A percentile compares a stretch with the other conserved stretches of the same genome.
phyloP scores from a whole-genome alignment of 768 basidiomycete species.

The Russula compacta region DNA sequence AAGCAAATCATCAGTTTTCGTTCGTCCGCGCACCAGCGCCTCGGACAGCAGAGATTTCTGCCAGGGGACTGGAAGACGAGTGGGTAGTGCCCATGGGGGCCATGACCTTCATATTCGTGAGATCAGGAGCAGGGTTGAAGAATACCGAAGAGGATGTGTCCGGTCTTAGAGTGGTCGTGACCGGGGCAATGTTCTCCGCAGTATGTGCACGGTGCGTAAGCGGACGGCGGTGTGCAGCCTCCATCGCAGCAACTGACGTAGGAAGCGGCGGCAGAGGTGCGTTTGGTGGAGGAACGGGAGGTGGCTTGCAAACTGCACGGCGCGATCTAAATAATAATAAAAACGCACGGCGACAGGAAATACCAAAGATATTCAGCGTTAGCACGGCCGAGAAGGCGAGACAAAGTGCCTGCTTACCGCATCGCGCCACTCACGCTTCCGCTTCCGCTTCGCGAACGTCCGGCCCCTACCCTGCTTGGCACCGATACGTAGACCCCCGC shows the following conservation, averaged over 20 bases:
- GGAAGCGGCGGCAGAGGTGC: constrained; percentile 13
- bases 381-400: background rate
- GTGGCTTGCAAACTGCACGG: constrained; percentile 16
- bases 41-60: background rate
- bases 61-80: background rate
- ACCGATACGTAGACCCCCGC: background rate
- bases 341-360: no score
- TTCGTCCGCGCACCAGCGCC: constrained; percentile 3
- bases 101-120: constrained; percentile 7
- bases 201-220: constrained; percentile 9
- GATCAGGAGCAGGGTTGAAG: background rate
- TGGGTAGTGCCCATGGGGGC: constrained; percentile 1
- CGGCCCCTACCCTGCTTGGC: background rate
- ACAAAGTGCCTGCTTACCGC: constrained; percentile 6
- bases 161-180: background rate
- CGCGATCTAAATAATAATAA: constrained; percentile 9
- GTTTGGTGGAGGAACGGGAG: constrained; percentile 17
- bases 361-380: background rate
- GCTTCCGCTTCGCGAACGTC: constrained; percentile 15
- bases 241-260: background rate
- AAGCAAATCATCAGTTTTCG: constrained; percentile 1
- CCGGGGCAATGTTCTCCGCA: constrained; percentile 5
- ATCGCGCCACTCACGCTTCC: constrained; percentile 10
- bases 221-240: constrained; percentile 6
- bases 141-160: background rate